Conservation (phyloP, 2,329 filamentous ascomycete species). For the Pseudogymnoascus sp. region DNA sequence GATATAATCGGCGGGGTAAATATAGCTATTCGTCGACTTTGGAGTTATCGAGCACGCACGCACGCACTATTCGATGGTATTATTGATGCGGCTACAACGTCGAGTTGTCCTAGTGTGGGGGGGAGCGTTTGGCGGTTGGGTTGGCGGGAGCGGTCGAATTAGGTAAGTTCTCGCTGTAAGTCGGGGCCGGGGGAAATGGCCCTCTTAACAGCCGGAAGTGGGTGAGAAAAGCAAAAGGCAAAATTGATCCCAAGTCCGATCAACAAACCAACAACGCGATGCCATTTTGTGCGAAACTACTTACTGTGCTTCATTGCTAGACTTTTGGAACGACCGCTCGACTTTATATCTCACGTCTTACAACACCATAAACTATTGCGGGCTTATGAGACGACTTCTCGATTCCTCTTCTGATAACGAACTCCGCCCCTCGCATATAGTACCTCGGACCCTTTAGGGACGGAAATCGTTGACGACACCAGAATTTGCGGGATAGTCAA, state of each 20-base stretch:
- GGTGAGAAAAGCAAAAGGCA: slow-evolving; percentile 10
- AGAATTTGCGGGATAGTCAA: not conserved
- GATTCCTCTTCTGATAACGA: slow-evolving; percentile 5
- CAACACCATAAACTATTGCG: not conserved
- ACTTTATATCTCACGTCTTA: not conserved
- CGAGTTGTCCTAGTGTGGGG: slow-evolving; percentile 4
- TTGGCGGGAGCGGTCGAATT: not conserved
- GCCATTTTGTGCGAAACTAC: not conserved
- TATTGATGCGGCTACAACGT: slow-evolving; percentile 1
- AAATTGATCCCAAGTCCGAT: not conserved
- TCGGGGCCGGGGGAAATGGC: not conserved
- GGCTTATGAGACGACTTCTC: not conserved
- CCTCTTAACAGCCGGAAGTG: not conserved
- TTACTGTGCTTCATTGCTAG: not conserved
- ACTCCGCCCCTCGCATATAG: slow-evolving; percentile 4
- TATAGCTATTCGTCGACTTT: not conserved
- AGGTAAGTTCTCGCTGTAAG: slow-evolving; percentile 9
- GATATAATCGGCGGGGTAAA: not conserved
- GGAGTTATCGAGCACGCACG: slow-evolving; percentile 5
- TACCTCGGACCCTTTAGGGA: slow-evolving; percentile 7
- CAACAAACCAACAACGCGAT: slow-evolving; percentile 1
- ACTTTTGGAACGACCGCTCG: not conserved
- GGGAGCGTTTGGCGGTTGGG: not conserved
- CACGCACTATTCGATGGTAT: not conserved
- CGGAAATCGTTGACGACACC: slow-evolving; percentile 9